A percentile compares a stretch with the other conserved stretches of the same genome.
phyloP scores from a whole-genome alignment of 768 basidiomycete genomes.

The Trametes cubensis region DNA sequence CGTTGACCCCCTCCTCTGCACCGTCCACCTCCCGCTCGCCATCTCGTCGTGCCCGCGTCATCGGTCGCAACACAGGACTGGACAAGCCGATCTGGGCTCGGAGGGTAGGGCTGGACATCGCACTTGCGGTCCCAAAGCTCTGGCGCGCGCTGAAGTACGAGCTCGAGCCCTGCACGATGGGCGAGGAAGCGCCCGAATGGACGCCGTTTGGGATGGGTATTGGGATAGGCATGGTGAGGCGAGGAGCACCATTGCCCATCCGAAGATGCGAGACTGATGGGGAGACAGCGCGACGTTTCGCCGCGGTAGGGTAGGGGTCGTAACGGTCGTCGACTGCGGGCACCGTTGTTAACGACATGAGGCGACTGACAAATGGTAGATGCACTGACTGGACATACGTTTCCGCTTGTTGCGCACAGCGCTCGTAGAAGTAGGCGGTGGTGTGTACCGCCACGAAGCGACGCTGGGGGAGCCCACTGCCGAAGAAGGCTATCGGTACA shows the following conservation, averaged over 20 bases:
- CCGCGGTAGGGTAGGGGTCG: constrained; percentile 77
- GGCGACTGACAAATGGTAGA: not conserved
- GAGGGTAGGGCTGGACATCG: constrained; percentile 75
- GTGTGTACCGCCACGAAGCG: constrained; percentile 80
- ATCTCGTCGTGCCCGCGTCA: constrained; percentile 47
- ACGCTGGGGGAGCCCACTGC: constrained; percentile 67
- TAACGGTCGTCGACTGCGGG: constrained; percentile 79
- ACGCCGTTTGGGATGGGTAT: constrained; percentile 67
- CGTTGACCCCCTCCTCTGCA: constrained; percentile 75
- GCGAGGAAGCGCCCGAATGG: constrained; percentile 73
- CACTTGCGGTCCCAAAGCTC: constrained; percentile 49
- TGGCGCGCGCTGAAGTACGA: constrained; percentile 43
- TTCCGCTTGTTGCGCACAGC: constrained; percentile 84
- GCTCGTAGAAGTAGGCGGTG: constrained; percentile 69
- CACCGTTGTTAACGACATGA: constrained; percentile 10
- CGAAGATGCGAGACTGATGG: constrained; percentile 73
- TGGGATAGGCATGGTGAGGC: constrained; percentile 42
- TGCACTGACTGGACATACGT: constrained; percentile 46
- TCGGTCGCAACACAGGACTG: constrained; percentile 76
- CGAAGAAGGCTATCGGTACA: constrained; percentile 33
- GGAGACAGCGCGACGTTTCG: constrained; percentile 82
- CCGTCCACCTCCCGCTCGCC: constrained; percentile 73
- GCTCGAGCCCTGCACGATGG: constrained; percentile 59
- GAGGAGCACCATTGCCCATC: constrained; percentile 49
- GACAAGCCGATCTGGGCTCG: constrained; percentile 70